A percentile compares a stretch with the other conserved stretches of the same genome.
Conservation (phyloP, 257 asterid species). For the Ajuga chamaepitys region DNA sequence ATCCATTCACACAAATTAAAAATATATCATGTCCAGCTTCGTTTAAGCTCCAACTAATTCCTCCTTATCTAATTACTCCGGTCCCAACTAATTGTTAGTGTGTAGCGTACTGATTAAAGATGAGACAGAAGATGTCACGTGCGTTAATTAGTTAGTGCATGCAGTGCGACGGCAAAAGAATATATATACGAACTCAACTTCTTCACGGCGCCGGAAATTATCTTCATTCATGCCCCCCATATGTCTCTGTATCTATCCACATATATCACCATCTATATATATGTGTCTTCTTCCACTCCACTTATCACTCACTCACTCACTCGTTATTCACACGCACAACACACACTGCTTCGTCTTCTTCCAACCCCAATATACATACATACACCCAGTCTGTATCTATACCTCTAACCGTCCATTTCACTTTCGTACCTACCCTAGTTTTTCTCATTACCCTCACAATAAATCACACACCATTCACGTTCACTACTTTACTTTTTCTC, state of each 20-base stretch:
- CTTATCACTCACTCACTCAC: neutral
- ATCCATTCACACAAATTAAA: too few species aligned
- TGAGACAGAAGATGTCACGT: too few species aligned
- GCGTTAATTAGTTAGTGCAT: neutral
- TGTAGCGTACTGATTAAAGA: too few species aligned
- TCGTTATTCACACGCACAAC: neutral
- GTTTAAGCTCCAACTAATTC: too few species aligned
- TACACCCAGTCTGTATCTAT: neutral
- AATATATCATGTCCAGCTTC: too few species aligned
- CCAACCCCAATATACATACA: neutral
- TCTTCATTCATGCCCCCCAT: neutral
- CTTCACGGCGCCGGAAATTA: conserved; percentile 37
- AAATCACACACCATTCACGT: too few species aligned
- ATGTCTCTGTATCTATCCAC: neutral
- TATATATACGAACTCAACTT: conserved; percentile 14
- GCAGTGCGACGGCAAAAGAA: neutral
- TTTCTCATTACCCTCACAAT: neutral
- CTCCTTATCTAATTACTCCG: too few species aligned
- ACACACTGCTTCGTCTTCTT: neutral
- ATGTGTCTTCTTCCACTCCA: neutral
- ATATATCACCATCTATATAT: neutral
- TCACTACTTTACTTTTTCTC: neutral
- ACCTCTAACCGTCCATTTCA: neutral
- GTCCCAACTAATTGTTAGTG: too few species aligned
- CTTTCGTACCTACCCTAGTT: neutral